Evolutionary conservation across 2,329 filamentous ascomycete species (phyloP).

Genomic region (Monilinia aucupariae): DNA sequence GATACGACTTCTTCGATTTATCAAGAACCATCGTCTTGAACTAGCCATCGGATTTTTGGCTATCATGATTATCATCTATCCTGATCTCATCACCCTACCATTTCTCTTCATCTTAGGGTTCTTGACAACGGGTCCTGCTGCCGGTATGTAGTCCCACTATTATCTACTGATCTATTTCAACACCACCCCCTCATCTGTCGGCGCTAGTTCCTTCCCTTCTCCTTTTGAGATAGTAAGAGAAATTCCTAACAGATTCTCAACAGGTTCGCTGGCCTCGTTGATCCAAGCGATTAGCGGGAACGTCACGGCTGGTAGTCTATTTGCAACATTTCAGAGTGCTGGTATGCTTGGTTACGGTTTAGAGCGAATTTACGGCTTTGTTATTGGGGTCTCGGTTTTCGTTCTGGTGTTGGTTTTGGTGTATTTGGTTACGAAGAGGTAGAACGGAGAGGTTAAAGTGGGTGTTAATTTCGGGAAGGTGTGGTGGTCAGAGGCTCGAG

Average conservation of each 20-base stretch:
- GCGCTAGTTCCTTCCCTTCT: too few species aligned
- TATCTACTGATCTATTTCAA: too few species aligned
- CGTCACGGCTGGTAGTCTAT: not conserved
- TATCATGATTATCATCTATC: not conserved
- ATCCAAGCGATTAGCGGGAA: not conserved
- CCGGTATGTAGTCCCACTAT: not conserved
- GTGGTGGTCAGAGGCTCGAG: not conserved
- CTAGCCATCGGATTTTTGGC: not conserved
- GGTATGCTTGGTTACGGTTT: not conserved
- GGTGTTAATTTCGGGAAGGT: not conserved
- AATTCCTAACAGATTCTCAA: not conserved
- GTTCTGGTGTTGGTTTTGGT: not conserved
- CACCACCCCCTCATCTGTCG: too few species aligned
- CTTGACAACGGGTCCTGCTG: not conserved
- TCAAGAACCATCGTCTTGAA: not conserved
- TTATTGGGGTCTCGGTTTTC: not conserved
- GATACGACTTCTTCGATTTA: not conserved
- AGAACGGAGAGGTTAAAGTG: not conserved
- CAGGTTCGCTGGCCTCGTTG: not conserved
- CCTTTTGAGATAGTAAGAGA: fast-evolving
- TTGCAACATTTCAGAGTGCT: not conserved
- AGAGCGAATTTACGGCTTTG: not conserved
- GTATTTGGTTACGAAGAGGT: not conserved
- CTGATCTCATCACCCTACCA: not conserved
- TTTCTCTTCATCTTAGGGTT: not conserved